Percentiles rank a stretch among this genome's conserved stretches.
Evolutionary conservation across 129 eudicot species (phyloP).

Genomic region (Artemisia argyi): DNA sequence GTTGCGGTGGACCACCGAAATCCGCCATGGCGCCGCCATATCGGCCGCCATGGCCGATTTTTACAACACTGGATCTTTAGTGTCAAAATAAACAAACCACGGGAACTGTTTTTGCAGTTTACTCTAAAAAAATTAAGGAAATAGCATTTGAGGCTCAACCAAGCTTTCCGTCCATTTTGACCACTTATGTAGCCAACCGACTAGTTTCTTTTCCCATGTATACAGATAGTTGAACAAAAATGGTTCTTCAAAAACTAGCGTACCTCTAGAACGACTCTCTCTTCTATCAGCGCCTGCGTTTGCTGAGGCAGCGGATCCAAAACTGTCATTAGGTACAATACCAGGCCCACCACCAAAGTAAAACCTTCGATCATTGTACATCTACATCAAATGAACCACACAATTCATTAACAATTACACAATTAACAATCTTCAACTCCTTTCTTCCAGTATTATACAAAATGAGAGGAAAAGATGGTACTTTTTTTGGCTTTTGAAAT

Average conservation of each 20-base stretch:
- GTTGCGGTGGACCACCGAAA: too few species aligned
- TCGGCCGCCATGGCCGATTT: too few species aligned
- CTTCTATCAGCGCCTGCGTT: slow-evolving; percentile 69
- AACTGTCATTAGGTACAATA: slow-evolving; percentile 55
- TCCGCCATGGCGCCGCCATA: too few species aligned
- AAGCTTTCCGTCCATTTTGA: too few species aligned
- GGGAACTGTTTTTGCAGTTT: too few species aligned
- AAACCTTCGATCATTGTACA: slow-evolving; percentile 82
- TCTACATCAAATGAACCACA: slow-evolving; percentile 45
- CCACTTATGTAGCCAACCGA: too few species aligned
- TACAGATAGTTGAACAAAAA: neutral
- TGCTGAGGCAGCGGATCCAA: slow-evolving; percentile 54
- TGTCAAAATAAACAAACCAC: too few species aligned
- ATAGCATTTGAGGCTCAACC: too few species aligned
- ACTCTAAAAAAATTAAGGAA: too few species aligned
- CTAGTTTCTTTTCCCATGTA: neutral
- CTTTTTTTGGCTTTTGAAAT: slow-evolving; percentile 97
- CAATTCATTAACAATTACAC: neutral
- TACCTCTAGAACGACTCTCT: slow-evolving; percentile 78
- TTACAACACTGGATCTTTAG: too few species aligned
- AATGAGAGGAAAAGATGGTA: slow-evolving; percentile 11
- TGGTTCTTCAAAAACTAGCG: slow-evolving; percentile 5
- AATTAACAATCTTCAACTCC: neutral
- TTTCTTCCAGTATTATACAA: neutral
- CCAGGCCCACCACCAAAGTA: slow-evolving; percentile 88